These are phyloP conservation scores for Hawksworthiomyces lignivorus DNA, from an alignment of 2,329 filamentous ascomycete species.

Conservation along the genomic window DNA sequence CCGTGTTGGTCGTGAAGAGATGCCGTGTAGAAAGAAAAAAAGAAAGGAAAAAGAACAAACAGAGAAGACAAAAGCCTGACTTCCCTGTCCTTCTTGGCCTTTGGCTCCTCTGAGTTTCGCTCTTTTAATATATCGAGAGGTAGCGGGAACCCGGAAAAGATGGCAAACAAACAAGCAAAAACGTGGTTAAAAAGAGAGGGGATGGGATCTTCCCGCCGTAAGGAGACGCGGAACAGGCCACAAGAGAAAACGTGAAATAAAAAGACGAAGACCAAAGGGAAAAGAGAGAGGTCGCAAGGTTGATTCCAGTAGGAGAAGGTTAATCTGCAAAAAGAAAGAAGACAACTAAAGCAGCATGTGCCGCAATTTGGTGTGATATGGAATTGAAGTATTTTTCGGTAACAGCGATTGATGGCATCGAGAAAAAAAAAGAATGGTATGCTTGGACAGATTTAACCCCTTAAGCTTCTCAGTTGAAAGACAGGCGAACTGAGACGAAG, in stretches of 20 bases:
- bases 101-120: constrained; percentile 2
- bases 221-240: too few relatives aligned
- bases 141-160: constrained; percentile 1
- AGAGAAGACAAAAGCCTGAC: background rate
- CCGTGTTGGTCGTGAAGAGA: background rate
- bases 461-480: constrained; percentile 5
- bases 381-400: too few relatives aligned
- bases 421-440: constrained; percentile 5
- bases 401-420: too few relatives aligned
- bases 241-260: background rate
- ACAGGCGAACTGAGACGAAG: background rate
- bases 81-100: background rate
- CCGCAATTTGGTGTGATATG: too few relatives aligned
- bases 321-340: too few relatives aligned
- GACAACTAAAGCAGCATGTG: too few relatives aligned
- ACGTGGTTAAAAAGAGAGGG: background rate
- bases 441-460: background rate
- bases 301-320: too few relatives aligned
- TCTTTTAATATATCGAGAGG: constrained; percentile 3
- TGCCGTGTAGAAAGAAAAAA: background rate
- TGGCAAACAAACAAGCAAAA: background rate
- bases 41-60: background rate
- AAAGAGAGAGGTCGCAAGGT: too few relatives aligned
- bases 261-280: background rate
- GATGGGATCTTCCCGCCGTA: too few relatives aligned